These are phyloP conservation scores for Rhynchosporium agropyri DNA, from an alignment of 2,329 filamentous ascomycete species.

Conservation along the genomic window DNA sequence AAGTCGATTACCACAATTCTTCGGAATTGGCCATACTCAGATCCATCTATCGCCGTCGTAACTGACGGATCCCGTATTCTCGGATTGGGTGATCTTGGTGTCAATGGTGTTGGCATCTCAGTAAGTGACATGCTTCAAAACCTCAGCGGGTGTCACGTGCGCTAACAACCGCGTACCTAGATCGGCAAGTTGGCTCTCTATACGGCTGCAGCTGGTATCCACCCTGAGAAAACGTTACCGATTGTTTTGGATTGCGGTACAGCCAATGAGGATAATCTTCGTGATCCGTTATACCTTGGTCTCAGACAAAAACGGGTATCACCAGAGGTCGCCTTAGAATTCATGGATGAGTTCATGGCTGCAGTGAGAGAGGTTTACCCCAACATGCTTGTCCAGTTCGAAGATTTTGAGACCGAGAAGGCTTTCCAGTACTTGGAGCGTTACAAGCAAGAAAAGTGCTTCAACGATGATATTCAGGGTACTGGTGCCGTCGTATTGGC, in stretches of 20 bases:
- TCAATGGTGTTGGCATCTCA: slow-evolving; percentile 97
- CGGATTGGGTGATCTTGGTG: slow-evolving; percentile 90
- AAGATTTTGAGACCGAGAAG: slow-evolving; percentile 92
- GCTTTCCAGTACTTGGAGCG: slow-evolving; percentile 92
- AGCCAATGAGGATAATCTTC: slow-evolving; percentile 66
- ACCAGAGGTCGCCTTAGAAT: slow-evolving; percentile 78
- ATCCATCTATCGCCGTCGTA: slow-evolving; percentile 94
- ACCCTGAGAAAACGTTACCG: slow-evolving; percentile 79
- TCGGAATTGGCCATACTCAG: slow-evolving; percentile 85
- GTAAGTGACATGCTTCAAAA: slow-evolving; percentile 51
- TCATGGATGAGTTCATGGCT: slow-evolving; percentile 97
- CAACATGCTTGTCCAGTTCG: slow-evolving; percentile 80
- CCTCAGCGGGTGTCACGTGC: not conserved
- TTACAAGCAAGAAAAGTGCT: slow-evolving; percentile 92
- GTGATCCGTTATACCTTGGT: slow-evolving; percentile 82
- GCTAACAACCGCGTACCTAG: slow-evolving; percentile 43
- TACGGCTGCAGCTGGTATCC: slow-evolving; percentile 92
- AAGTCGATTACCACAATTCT: slow-evolving; percentile 88
- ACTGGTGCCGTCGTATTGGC: slow-evolving; percentile 93
- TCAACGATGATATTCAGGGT: slow-evolving; percentile 98
- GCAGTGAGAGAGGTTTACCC: slow-evolving; percentile 76
- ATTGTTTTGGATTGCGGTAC: slow-evolving; percentile 70
- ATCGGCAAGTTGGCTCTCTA: slow-evolving; percentile 95
- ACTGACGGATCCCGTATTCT: slow-evolving; percentile 94
- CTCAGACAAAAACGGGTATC: slow-evolving; percentile 81